Evolutionary conservation across 2,329 filamentous ascomycete species (phyloP), one percentile per base, ranked within the genome.

Genomic region (Exophiala alcalophila): DNA sequence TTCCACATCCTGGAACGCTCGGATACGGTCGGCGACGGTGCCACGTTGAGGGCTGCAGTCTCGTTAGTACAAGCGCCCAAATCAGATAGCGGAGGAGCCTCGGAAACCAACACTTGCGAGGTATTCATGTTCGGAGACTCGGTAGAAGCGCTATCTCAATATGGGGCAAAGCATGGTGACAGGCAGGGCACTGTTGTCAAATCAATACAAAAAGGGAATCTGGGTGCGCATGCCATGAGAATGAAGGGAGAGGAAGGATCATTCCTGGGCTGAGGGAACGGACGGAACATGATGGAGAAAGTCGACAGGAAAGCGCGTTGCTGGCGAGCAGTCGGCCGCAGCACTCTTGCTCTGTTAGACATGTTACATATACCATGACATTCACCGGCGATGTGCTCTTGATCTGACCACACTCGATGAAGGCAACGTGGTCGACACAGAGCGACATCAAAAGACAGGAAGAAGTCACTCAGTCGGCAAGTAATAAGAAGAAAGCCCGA

Each of bases 11-110:
- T 57, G 55, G 15, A 57, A 55, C 11, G 45, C 52, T 38, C 48
- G 53, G 25, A 56, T 46, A n/a, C 54, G 49, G 21, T 44, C 47
- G 25, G 54, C 49, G 8, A 56, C 55, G 20, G 50, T 55, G 36
- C 53, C 52, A 45, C 32, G 29, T 32, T 44, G 51, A 26, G 40
- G 38, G 32, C 45, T 53, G 25, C 16, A 6, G 19, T 24, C 24
- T 15, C 5, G 27, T 46, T 31, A 49, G 44, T 31, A 31, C 14
- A 18, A 18, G 18, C 28, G 27, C 18, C 12, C 16, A 30, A 16
- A 23, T 4, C 15, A 16, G 25, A 14, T 9, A 25, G 14, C 10
- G 5, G 9, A 24, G 3, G 23, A 27, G n/a, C 7, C n/a, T 10
- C 21, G 15, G 18, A 23, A 8, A 27, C 44, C 37, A n/a, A 47